Evolutionary conservation across 495 filamentous ascomycete genomes (phyloP).

Genomic region (Clavariopsis aquatica): DNA sequence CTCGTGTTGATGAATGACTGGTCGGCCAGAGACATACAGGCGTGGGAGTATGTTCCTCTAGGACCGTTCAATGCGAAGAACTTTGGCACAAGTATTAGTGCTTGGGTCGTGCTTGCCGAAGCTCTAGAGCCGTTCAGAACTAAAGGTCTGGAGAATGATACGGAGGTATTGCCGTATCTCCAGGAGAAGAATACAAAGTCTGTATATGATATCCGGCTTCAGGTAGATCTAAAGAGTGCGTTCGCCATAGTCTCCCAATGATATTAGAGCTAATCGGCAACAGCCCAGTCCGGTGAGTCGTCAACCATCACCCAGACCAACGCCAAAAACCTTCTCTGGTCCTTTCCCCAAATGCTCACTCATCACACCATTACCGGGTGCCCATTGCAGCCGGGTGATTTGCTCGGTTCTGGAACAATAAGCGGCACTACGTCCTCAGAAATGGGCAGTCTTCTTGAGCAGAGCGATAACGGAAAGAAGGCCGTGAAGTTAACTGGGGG

Average conservation of each 20-base stretch:
- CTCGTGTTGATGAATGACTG: conserved; percentile 92
- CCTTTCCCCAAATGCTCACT: conserved; percentile 91
- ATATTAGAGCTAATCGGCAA: neutral
- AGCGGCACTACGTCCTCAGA: conserved; percentile 64
- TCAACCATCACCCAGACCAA: conserved; percentile 67
- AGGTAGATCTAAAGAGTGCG: conserved; percentile 70
- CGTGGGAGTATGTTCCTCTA: conserved; percentile 73
- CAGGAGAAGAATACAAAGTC: conserved; percentile 63
- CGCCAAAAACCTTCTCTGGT: conserved; percentile 77
- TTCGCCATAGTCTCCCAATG: neutral
- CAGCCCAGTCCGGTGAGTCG: conserved; percentile 59
- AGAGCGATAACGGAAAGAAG: conserved; percentile 68
- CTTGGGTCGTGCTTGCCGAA: conserved; percentile 86
- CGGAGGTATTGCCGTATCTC: conserved; percentile 67
- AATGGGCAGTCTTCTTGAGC: conserved; percentile 78
- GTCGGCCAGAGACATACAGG: conserved; percentile 88
- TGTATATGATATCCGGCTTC: conserved; percentile 73
- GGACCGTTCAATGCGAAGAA: conserved; percentile 88
- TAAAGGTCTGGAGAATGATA: conserved; percentile 63
- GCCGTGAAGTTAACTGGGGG: conserved; percentile 67
- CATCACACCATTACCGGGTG: conserved; percentile 90
- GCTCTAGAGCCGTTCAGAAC: conserved; percentile 74
- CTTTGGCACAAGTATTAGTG: conserved; percentile 83
- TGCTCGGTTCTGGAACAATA: conserved; percentile 89
- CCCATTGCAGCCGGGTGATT: conserved; percentile 75